phyloP scores from a whole-genome alignment of 1,284 basidiomycete genomes.

The Ganoderma sp. region DNA sequence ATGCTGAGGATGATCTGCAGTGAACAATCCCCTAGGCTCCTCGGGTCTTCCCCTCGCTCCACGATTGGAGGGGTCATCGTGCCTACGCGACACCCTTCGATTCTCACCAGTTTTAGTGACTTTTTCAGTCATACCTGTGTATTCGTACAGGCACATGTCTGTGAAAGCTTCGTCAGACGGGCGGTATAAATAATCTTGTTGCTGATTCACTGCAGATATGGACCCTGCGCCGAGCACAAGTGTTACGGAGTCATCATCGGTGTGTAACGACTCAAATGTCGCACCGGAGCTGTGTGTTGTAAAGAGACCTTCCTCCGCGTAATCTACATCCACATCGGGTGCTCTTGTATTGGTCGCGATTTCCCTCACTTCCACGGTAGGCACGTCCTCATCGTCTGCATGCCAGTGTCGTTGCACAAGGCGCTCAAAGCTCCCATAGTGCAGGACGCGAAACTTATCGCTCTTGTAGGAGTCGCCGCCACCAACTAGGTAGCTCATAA shows the following conservation, averaged over 20 bases:
- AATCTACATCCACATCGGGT: too few relatives aligned
- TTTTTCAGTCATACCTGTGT: not conserved
- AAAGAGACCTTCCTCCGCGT: too few relatives aligned
- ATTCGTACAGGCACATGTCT: not conserved
- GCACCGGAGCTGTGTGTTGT: too few relatives aligned
- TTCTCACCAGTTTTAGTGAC: not conserved
- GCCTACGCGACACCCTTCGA: not conserved
- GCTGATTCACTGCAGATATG: not conserved
- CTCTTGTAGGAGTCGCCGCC: not conserved
- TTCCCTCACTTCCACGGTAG: too few relatives aligned
- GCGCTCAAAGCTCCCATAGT: not conserved
- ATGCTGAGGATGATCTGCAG: not conserved
- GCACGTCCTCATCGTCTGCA: too few relatives aligned
- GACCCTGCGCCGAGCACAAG: not conserved
- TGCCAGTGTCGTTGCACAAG: too few relatives aligned
- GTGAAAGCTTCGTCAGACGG: not conserved
- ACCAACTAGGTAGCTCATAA: not conserved
- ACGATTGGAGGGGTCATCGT: too few relatives aligned
- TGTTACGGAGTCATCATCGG: not conserved
- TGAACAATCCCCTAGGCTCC: not conserved
- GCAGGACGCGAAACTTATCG: not conserved
- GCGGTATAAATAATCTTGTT: not conserved
- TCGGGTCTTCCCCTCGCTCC: not conserved
- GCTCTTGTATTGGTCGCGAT: too few relatives aligned
- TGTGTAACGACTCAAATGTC: too few relatives aligned